Base-by-base conservation (phyloP, 108 stramenopile genomes). In the Stephanodiscus triporus region DNA sequence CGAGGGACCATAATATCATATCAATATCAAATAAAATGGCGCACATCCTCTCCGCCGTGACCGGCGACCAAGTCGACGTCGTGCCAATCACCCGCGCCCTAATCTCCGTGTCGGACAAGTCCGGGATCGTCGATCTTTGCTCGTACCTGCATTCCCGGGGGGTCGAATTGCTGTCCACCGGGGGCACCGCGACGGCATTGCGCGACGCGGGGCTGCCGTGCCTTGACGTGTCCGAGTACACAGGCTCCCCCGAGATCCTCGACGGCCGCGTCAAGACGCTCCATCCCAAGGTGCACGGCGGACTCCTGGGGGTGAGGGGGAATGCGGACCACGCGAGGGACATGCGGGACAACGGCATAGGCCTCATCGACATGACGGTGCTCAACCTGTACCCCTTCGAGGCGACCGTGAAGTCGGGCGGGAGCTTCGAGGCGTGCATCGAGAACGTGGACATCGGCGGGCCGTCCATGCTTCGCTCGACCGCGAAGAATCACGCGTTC, bases 381-480 rank as follows among this genome's bases (percentile, higher is more conserved):
- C 68, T 98, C 32, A 99, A 99, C 75, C 79, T 99, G 57, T 99
- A 99, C 77, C 97, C 99, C 22, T 99, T 99, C 80, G 97, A 97
- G 82, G 80, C 84, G 3, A 98, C 99, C 22, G 98, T 99, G 16
- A 84, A 86, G 30, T 83, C 73, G 37, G 98, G 97, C 20, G 92
- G 91, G 22, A 88, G 77, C 26, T 97, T 96, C 62, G 96, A 87
- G 57, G 95, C 93, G 72, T 98, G 97, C 87, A 91, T 99, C 74
- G 99, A 99, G 82, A 99, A 99, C 77, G 97, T 99, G 77, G 99
- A 99, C 76, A 98, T 99, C 79, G 99, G 99, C 22, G 99, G 99
- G n/a, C 99, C 99, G 6, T 89, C 91, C 57, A 99, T 99, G 99
- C 83, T 99, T 43, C 92, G 99, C 32, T 94, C 94, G 20, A 92